phyloP scores from a whole-genome alignment of 1,284 basidiomycete genomes.

The Xerocomus minutiporus region DNA sequence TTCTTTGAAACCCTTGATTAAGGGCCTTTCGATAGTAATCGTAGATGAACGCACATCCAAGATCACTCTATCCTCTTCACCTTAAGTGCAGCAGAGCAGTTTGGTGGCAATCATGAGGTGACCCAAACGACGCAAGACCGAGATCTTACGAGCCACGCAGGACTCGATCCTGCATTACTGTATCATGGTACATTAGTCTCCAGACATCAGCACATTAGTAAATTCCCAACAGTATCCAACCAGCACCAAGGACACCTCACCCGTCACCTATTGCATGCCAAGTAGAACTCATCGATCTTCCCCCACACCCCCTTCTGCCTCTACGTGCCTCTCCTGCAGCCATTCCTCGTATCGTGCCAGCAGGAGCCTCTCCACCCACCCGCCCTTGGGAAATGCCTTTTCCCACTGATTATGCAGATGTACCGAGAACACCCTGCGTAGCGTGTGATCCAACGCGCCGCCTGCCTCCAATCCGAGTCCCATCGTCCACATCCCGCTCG shows the following conservation, averaged over 20 bases:
- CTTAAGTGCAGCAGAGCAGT: too few relatives aligned
- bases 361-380: slow-evolving; percentile 79
- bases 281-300: neutral
- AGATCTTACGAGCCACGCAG: neutral
- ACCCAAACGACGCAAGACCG: too few relatives aligned
- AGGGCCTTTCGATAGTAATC: too few relatives aligned
- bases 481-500: slow-evolving; percentile 52
- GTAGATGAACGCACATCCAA: too few relatives aligned
- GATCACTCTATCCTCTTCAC: too few relatives aligned
- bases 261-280: neutral
- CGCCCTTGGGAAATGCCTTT: slow-evolving; percentile 69
- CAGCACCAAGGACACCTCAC: neutral
- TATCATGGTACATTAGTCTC: neutral
- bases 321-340: slow-evolving; percentile 16
- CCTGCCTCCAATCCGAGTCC: slow-evolving; percentile 56
- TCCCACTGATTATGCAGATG: slow-evolving; percentile 95
- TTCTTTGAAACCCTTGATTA: too few relatives aligned
- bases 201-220: neutral
- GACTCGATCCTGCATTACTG: neutral
- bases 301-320: neutral
- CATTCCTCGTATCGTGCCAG: slow-evolving; percentile 57
- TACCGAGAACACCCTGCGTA: slow-evolving; percentile 75
- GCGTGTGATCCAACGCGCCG: slow-evolving; percentile 61
- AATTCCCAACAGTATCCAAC: neutral
- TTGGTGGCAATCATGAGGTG: too few relatives aligned